Percentiles rank a stretch among this genome's conserved stretches.
Conservation (phyloP, 2,329 filamentous ascomycete genomes). For the Dactylellina cionopaga region DNA sequence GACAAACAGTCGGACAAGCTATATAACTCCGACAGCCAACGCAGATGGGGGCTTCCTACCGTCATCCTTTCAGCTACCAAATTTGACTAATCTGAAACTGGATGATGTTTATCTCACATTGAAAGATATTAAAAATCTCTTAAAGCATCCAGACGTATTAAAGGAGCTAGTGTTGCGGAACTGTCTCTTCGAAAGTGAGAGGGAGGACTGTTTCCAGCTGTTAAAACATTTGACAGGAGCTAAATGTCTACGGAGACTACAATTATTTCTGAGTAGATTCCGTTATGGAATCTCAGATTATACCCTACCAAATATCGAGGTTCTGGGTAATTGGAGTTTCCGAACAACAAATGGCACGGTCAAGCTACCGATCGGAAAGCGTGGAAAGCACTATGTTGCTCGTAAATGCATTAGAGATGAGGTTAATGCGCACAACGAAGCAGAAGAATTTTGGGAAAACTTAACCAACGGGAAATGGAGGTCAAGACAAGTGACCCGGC, state of each 20-base stretch:
- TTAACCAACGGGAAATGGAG: neutral
- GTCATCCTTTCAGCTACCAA: neutral
- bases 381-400: neutral
- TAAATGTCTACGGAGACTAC: neutral
- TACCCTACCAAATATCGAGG: neutral
- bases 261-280: neutral
- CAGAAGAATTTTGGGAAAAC: neutral
- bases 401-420: neutral
- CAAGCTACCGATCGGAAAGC: neutral
- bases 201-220: slow-evolving; percentile 1
- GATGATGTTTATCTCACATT: neutral
- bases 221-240: neutral
- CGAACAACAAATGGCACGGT: neutral
- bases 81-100: neutral
- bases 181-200: too few relatives aligned
- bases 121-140: slow-evolving; percentile 3
- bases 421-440: neutral
- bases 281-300: neutral
- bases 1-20: neutral
- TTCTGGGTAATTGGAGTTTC: neutral
- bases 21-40: neutral
- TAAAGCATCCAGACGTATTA: too few relatives aligned
- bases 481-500: neutral
- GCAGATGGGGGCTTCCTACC: neutral
- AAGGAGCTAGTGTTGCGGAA: neutral